Conservation (phyloP, 805 yeast species). For the Metahyphopichia silvanorum region DNA sequence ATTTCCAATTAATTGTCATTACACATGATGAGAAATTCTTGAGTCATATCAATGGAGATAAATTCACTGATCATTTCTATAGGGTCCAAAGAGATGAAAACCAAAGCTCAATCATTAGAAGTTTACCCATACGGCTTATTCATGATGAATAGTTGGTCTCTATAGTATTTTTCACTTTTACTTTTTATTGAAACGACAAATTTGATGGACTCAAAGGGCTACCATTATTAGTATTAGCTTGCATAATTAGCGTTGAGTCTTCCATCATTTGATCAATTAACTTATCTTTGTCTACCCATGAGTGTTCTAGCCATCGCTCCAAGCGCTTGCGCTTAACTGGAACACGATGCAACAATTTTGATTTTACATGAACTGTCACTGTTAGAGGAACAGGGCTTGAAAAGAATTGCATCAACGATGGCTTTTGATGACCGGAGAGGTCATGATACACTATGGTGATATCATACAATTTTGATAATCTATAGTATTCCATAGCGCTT, state of each 20-base stretch:
- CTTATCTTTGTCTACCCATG: conserved; percentile 71
- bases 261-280: conserved; percentile 18
- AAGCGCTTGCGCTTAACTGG: conserved; percentile 52
- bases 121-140: conserved; percentile 39
- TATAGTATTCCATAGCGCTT: conserved; percentile 24
- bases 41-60: conserved; percentile 77
- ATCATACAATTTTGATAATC: conserved; percentile 51
- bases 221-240: too few relatives aligned
- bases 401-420: conserved; percentile 29
- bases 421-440: conserved; percentile 14
- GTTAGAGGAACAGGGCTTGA: conserved; percentile 24
- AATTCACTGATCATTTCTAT: conserved; percentile 84
- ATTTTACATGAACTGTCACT: conserved; percentile 47
- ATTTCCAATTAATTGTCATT: conserved; percentile 91
- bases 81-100: conserved; percentile 75
- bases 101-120: conserved; percentile 72
- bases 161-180: not conserved
- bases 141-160: conserved; percentile 27
- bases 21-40: conserved; percentile 95
- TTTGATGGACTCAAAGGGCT: not conserved
- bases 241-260: too few relatives aligned
- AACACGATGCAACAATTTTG: conserved; percentile 44
- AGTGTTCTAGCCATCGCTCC: conserved; percentile 73
- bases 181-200: not conserved
- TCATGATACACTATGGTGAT: conserved; percentile 46